A percentile compares a stretch with the other conserved stretches of the same genome.
These are phyloP conservation scores for Chrysoporthe deuterocubensis DNA, from an alignment of 2,329 filamentous ascomycete genomes.

Conservation along the genomic window DNA sequence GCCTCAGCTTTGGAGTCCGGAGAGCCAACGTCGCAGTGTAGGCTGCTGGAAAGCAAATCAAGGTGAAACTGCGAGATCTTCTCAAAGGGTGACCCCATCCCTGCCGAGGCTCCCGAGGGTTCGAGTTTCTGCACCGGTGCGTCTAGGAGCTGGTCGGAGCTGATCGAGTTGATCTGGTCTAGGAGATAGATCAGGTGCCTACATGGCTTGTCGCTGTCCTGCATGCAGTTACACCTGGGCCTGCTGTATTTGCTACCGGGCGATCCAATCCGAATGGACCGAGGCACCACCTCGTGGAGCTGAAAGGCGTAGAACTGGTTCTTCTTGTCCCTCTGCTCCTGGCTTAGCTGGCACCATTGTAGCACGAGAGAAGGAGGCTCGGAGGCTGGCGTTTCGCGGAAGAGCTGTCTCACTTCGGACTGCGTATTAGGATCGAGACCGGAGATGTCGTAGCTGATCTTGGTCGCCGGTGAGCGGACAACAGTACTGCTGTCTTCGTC, in stretches of 20 bases:
- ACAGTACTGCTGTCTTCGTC: conserved; percentile 24
- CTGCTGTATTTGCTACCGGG: conserved; percentile 43
- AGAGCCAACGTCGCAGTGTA: conserved; percentile 52
- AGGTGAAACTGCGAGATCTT: conserved; percentile 56
- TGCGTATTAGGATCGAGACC: conserved; percentile 43
- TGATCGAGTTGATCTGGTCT: conserved; percentile 55
- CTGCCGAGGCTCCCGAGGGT: conserved; percentile 46
- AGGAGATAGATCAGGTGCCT: conserved; percentile 59
- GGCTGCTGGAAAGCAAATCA: conserved; percentile 53
- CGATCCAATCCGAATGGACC: conserved; percentile 54
- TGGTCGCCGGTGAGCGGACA: conserved; percentile 41
- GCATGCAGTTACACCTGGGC: conserved; percentile 53
- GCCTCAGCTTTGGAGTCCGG: conserved; percentile 35
- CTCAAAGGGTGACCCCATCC: conserved; percentile 53
- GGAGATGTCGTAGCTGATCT: conserved; percentile 45
- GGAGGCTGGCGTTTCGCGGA: conserved; percentile 37
- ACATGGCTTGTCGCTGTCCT: conserved; percentile 44
- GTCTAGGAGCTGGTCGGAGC: conserved; percentile 40
- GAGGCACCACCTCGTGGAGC: conserved; percentile 58
- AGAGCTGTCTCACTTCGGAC: conserved; percentile 47
- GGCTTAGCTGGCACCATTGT: conserved; percentile 52
- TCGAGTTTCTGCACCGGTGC: conserved; percentile 39
- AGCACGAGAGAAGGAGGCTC: conserved; percentile 55
- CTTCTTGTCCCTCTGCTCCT: conserved; percentile 40
- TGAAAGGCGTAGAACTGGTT: conserved; percentile 57